phyloP scores from a whole-genome alignment of 495 filamentous ascomycete species.

The Sabuloglossum arenarium region DNA sequence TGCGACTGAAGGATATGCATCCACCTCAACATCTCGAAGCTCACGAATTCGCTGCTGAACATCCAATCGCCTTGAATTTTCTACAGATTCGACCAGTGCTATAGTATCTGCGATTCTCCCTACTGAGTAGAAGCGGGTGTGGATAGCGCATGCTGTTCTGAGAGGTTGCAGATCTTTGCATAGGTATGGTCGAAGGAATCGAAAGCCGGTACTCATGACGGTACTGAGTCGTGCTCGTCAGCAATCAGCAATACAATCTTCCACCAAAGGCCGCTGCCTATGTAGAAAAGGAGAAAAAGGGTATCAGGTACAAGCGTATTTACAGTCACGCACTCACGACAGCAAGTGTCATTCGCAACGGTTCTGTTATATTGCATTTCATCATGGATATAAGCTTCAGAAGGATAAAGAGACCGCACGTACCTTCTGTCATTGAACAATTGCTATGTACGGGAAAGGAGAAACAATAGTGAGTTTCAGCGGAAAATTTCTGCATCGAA shows the following conservation, averaged over 20 bases:
- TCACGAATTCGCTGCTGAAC: slow-evolving; percentile 28
- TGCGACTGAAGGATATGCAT: slow-evolving; percentile 30
- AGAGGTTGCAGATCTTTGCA: slow-evolving; percentile 15
- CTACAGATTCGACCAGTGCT: neutral
- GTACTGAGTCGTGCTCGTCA: neutral
- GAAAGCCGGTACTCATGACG: slow-evolving; percentile 18
- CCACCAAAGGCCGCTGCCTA: neutral
- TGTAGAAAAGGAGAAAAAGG: neutral
- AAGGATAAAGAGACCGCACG: slow-evolving; percentile 12
- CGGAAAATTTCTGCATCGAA: neutral
- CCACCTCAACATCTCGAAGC: slow-evolving; percentile 21
- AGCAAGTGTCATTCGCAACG: slow-evolving; percentile 80
- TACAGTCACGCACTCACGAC: slow-evolving; percentile 36
- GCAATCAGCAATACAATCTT: neutral
- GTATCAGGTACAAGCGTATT: slow-evolving; percentile 23
- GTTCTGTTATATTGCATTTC: slow-evolving; percentile 46
- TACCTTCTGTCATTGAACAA: slow-evolving; percentile 5
- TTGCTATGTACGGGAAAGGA: neutral
- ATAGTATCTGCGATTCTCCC: slow-evolving; percentile 5
- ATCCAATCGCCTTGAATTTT: slow-evolving; percentile 11
- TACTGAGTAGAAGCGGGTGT: slow-evolving; percentile 24
- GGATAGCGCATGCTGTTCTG: slow-evolving; percentile 11
- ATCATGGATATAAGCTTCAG: slow-evolving; percentile 21
- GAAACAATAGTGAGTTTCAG: too few species aligned
- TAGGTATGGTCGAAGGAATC: slow-evolving; percentile 32